Base-by-base conservation (phyloP, 169 alveolate species). In the Cryptosporidium viatorum region DNA sequence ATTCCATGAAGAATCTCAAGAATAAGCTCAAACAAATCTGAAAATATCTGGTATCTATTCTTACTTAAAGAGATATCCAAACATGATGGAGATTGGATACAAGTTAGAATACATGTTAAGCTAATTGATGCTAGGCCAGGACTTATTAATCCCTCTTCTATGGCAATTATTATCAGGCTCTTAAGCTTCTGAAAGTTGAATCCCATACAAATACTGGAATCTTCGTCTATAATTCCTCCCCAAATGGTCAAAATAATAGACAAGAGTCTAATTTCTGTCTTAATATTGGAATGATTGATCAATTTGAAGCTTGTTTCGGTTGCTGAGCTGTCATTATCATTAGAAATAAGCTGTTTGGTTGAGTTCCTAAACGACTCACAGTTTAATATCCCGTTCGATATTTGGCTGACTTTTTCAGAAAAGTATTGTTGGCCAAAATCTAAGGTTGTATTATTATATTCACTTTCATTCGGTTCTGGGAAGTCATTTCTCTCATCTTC, bases 41-140 rank as follows among this genome's bases (percentile, higher is more conserved):
- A 35, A 80, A 80, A 80, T 37, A 80, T 31, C 39, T 80, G 89
- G 70, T 80, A 80, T 26, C 58, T 62, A n/a, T 43, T 60, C 29
- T 33, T 65, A 29, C 1, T 80, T 16, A 26, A 29, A 12, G 75
- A 62, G 12, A 73, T 52, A 31, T 73, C 86, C 50, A 65, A 29
- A 31, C 33, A 37, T 65, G 3, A 0, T 33, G 71, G 50, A 33
- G 51, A 23, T 5, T 59, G 37, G 23, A 43, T 37, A 31, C 52
- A 45, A 21, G 74, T 21, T 39, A 80, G 26, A 35, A 80, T 67
- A 62, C 68, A 80, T n/a, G 69, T 69, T 9, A 80, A 65, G 48
- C 26, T 45, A 5, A 45, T 14, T 8, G 50, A 35, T 5, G 52
- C 75, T 37, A 52, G 18, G 21, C 45, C 23, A 6, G 89, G 59